A percentile compares a stretch with the other conserved stretches of the same genome.
Evolutionary conservation across 805 yeast species (phyloP).

Genomic region (Lipomyces anomalus): DNA sequence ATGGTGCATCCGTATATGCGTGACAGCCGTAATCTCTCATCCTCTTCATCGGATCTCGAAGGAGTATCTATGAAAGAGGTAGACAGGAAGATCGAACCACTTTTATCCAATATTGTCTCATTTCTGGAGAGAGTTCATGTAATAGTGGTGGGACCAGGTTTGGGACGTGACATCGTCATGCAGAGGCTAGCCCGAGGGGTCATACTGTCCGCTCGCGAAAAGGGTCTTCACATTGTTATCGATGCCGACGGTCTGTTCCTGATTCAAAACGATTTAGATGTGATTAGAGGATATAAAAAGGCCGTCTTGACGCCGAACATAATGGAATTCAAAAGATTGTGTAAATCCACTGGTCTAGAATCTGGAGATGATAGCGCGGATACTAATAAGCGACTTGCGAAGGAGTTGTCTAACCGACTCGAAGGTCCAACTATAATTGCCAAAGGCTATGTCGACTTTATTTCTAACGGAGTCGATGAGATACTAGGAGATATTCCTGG

Average conservation of each 20-base stretch:
- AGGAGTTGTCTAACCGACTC: conserved; percentile 43
- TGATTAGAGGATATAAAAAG: conserved; percentile 49
- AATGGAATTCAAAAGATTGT: conserved; percentile 70
- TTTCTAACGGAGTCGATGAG: conserved; percentile 45
- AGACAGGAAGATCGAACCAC: too few relatives aligned
- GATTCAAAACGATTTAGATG: conserved; percentile 50
- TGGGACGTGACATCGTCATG: conserved; percentile 77
- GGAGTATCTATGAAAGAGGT: conserved; percentile 23
- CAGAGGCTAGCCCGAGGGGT: conserved; percentile 52
- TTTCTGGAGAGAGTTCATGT: conserved; percentile 67
- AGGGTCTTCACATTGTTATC: conserved; percentile 64
- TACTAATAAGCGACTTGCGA: conserved; percentile 23
- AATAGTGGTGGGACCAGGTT: conserved; percentile 87
- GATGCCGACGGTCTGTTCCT: conserved; percentile 88
- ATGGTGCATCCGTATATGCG: conserved; percentile 92
- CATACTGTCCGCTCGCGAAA: conserved; percentile 49
- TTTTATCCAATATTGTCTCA: conserved; percentile 51
- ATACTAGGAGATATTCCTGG: conserved; percentile 51
- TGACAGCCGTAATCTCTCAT: conserved; percentile 35
- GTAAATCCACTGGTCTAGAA: conserved; percentile 23
- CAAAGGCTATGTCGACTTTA: conserved; percentile 66
- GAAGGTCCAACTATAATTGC: conserved; percentile 60
- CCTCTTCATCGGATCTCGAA: not conserved
- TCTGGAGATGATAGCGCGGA: conserved; percentile 3
- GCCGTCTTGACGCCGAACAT: conserved; percentile 87